Percentiles rank a stretch among this genome's conserved stretches.
Evolutionary conservation across 305 asterid species (phyloP).

Genomic region (Solanum chacoense): DNA sequence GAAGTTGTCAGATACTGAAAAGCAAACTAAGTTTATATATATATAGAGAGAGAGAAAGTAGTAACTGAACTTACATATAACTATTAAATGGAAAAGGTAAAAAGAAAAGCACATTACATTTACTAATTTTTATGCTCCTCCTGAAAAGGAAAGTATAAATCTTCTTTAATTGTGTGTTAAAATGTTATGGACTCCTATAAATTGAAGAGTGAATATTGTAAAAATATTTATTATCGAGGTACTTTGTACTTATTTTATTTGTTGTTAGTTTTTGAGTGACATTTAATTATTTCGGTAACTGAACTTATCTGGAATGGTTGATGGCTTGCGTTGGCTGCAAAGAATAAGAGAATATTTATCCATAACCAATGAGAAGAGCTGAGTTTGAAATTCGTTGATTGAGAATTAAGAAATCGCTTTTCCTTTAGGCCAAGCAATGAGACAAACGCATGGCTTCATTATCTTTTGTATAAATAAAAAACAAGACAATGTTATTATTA

Average conservation of each 20-base stretch:
- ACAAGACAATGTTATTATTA: neutral
- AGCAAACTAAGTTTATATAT: neutral
- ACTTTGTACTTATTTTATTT: neutral
- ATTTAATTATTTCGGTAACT: neutral
- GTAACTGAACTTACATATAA: neutral
- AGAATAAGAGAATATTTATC: neutral
- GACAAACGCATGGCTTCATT: neutral
- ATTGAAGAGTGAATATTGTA: neutral
- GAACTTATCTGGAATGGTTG: neutral
- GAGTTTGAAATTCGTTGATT: slow-evolving; percentile 1
- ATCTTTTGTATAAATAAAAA: neutral
- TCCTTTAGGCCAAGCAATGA: neutral
- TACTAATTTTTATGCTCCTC: neutral
- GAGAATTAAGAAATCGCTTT: neutral
- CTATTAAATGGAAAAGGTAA: neutral
- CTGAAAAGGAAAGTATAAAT: neutral
- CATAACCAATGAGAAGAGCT: neutral
- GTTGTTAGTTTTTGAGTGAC: neutral
- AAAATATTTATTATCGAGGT: neutral
- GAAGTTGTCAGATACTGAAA: neutral
- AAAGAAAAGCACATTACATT: neutral
- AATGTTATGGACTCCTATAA: neutral
- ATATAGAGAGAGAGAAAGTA: neutral
- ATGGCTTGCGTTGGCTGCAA: neutral
- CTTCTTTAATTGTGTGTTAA: neutral